These are phyloP conservation scores for Umbilicus rupestris DNA, from an alignment of 164 flowering plant genomes.

Conservation along the genomic window DNA sequence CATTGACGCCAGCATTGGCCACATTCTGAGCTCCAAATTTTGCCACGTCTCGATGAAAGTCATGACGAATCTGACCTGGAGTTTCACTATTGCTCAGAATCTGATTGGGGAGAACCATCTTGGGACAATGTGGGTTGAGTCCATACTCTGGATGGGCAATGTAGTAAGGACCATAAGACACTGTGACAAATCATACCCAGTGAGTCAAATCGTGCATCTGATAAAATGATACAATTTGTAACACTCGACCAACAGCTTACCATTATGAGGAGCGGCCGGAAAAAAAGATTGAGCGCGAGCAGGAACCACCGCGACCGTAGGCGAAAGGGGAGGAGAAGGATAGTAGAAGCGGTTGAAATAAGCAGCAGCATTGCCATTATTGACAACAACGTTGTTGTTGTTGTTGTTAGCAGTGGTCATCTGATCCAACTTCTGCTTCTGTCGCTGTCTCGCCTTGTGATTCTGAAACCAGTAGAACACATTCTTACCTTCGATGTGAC, in stretches of 20 bases:
- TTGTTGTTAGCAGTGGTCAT: background rate
- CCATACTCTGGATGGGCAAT: background rate
- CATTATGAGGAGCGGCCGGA: background rate
- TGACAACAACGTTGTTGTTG: background rate
- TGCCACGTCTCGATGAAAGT: background rate
- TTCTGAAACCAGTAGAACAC: conserved; percentile 9
- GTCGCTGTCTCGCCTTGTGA: conserved; percentile 7
- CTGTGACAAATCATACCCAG: background rate
- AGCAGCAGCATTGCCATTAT: background rate
- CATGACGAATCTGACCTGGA: background rate
- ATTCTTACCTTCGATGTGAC: conserved; percentile 7
- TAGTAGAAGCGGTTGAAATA: conserved; percentile 3
- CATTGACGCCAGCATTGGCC: background rate
- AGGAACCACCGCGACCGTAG: background rate
- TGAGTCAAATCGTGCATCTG: no score
- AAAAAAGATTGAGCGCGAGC: background rate
- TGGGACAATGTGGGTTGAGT: conserved; percentile 2
- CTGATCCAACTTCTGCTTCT: conserved; percentile 10
- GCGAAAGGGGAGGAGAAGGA: background rate
- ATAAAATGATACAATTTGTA: no score
- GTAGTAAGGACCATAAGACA: background rate
- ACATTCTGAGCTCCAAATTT: background rate
- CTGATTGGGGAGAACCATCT: background rate
- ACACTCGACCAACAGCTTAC: background rate
- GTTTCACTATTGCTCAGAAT: background rate